Evolutionary conservation across 306 rosid genomes (phyloP), one percentile per base, ranked within the genome.

Genomic region (Acacia confusa): DNA sequence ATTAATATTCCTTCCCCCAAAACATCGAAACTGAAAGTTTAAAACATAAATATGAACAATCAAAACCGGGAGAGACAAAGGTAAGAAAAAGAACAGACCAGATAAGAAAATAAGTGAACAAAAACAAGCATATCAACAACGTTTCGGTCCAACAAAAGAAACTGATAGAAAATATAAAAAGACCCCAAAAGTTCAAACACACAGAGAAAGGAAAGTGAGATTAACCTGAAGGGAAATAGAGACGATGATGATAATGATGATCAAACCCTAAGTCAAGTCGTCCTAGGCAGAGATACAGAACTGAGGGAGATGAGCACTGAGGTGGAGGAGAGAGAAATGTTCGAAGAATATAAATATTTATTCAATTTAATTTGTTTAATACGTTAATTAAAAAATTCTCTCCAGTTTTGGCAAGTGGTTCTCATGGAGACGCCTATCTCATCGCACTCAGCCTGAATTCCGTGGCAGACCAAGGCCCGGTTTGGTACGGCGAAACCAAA

Each of bases 201-300:
- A 24, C 1, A 44, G 75, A 24, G 27, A 47, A 41, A 2, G 4
- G 30, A 15, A 43, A 80, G 28, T 82, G 44, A 48, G 71, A 22
- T 40, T 50, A 69, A 84, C 89, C 86, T 44, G 68, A 57, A 79
- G 17, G 36, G 44, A 78, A 75, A 70, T 73, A 64, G 75, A 71
- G 75, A 60, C 4, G 68, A 68, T 40, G 79, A 77, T 55, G 32
- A 58, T 12, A 34, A 52, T 41, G 82, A 79, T 36, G 82, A 84
- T 36, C 70, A 48, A 80, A 83, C 83, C 88, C 75, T 78, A 72
- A 70, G 77, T 65, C 64, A 50, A 47, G 61, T 69, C 24, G 74
- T 38, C 27, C 19, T 40, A 19, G 24, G 74, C 52, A 41, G 32
- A 41, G 32, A 41, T 34, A 41, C 52, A 69, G 34, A 69, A 22